Percentiles rank a stretch among this genome's conserved stretches.
These are phyloP conservation scores for maize (Zea mays) DNA, from an alignment of 176 grass and related monocot genomes.

Conservation along the genomic window DNA sequence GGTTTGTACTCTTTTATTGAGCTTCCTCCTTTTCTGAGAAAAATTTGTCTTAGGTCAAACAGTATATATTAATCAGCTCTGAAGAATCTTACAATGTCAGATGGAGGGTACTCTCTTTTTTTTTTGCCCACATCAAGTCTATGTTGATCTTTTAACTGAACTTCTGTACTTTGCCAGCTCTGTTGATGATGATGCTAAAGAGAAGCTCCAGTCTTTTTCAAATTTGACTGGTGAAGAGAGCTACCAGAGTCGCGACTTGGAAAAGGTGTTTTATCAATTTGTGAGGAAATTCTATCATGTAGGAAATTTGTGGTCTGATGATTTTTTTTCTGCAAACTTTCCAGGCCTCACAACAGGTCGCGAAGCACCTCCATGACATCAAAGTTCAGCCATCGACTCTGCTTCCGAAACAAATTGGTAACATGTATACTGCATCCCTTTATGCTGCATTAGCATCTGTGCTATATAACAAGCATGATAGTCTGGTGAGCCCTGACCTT, in stretches of 20 bases:
- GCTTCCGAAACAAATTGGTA: constrained; percentile 74
- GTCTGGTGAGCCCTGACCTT: constrained; percentile 44
- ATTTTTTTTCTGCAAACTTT: constrained; percentile 13
- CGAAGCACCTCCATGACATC: constrained; percentile 58
- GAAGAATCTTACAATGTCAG: background rate
- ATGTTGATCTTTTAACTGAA: constrained; percentile 13
- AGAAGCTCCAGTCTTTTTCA: constrained; percentile 65
- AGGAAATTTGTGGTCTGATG: constrained; percentile 30
- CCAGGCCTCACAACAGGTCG: constrained; percentile 65
- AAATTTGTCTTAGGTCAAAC: background rate
- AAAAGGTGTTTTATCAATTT: constrained; percentile 53
- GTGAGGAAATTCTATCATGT: background rate
- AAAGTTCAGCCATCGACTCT: constrained; percentile 79
- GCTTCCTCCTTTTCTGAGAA: background rate
- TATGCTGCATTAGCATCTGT: constrained; percentile 76
- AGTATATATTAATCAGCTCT: background rate
- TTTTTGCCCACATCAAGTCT: background rate
- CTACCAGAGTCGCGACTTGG: constrained; percentile 64
- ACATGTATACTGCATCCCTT: constrained; percentile 82
- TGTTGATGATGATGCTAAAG: constrained; percentile 55
- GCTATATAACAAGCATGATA: constrained; percentile 58
- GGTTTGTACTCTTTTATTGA: constrained; percentile 40
- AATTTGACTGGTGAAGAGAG: constrained; percentile 57
- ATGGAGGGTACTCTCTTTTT: background rate
- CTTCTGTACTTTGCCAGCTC: constrained; percentile 24